Evolutionary conservation across 169 alveolate genomes (phyloP).

Genomic region (Plasmodium knowlesi): DNA sequence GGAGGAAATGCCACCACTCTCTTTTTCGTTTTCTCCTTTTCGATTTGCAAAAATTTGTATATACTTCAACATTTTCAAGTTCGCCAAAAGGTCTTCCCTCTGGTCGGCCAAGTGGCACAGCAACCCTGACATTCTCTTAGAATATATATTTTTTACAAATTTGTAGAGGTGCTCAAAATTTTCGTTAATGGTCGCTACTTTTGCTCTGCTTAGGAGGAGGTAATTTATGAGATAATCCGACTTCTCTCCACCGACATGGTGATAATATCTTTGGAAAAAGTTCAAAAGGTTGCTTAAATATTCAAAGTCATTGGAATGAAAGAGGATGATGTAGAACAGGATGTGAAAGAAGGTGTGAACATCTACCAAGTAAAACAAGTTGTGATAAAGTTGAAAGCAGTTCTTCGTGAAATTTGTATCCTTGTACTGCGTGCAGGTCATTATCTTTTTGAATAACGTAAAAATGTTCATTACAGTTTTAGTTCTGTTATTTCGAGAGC

Average conservation of each 20-base stretch:
- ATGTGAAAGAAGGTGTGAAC: conserved; percentile 28
- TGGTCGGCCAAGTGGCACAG: neutral
- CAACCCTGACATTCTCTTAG: neutral
- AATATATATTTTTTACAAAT: conserved; percentile 17
- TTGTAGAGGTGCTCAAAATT: conserved; percentile 22
- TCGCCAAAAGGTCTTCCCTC: neutral
- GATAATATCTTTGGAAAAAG: conserved; percentile 5
- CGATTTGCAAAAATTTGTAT: conserved; percentile 23
- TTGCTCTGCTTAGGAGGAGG: conserved; percentile 3
- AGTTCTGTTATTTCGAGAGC: conserved; percentile 8
- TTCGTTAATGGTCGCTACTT: conserved; percentile 33
- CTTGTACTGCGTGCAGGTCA: conserved; percentile 20
- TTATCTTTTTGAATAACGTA: conserved; percentile 25
- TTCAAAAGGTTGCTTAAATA: conserved; percentile 17
- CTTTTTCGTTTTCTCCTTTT: neutral
- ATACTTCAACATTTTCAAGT: neutral
- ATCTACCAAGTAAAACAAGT: conserved; percentile 27
- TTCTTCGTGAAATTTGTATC: conserved; percentile 61
- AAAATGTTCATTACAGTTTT: conserved; percentile 26
- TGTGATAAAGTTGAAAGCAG: conserved; percentile 53
- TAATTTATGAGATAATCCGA: conserved; percentile 3
- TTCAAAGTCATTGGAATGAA: conserved; percentile 25
- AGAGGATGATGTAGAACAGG: conserved; percentile 50
- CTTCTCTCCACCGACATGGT: neutral
- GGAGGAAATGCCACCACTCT: neutral